These are phyloP conservation scores for Alternaria sp. DNA, from an alignment of 2,329 filamentous ascomycete species.

Conservation along the genomic window DNA sequence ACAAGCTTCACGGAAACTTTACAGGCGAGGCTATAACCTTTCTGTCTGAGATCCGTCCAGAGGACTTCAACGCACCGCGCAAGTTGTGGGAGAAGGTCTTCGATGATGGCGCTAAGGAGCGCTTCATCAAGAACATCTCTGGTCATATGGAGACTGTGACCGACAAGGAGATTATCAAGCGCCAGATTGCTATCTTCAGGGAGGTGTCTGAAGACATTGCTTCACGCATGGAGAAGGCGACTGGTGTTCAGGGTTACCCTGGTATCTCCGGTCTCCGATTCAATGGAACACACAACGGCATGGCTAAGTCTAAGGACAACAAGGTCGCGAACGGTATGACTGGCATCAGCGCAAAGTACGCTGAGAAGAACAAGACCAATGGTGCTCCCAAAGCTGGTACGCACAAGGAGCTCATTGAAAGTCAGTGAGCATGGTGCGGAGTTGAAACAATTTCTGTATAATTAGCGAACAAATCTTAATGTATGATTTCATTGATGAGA, in stretches of 20 bases:
- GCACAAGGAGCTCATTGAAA: slow-evolving; percentile 36
- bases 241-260: slow-evolving; percentile 67
- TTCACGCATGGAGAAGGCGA: slow-evolving; percentile 67
- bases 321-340: slow-evolving; percentile 62
- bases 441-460: too few relatives aligned
- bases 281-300: slow-evolving; percentile 70
- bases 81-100: slow-evolving; percentile 69
- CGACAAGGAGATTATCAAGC: slow-evolving; percentile 68
- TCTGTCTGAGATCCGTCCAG: slow-evolving; percentile 61
- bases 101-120: slow-evolving; percentile 65
- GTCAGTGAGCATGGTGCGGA: too few relatives aligned
- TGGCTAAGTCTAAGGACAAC: slow-evolving; percentile 60
- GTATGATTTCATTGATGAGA: too few relatives aligned
- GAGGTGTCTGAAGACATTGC: slow-evolving; percentile 69
- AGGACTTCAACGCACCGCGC: slow-evolving; percentile 66
- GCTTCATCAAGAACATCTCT: slow-evolving; percentile 68
- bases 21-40: slow-evolving; percentile 60
- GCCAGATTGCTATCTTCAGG: slow-evolving; percentile 71
- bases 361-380: slow-evolving; percentile 54
- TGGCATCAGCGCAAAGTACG: slow-evolving; percentile 23
- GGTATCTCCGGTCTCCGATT: slow-evolving; percentile 65
- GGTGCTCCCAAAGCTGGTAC: slow-evolving; percentile 59
- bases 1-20: slow-evolving; percentile 62
- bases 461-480: too few relatives aligned
- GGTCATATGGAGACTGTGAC: slow-evolving; percentile 69